Evolutionary conservation across 345 rosid genomes (phyloP), one percentile per base, ranked within the genome.

Genomic region (Erucastrum elatum): DNA sequence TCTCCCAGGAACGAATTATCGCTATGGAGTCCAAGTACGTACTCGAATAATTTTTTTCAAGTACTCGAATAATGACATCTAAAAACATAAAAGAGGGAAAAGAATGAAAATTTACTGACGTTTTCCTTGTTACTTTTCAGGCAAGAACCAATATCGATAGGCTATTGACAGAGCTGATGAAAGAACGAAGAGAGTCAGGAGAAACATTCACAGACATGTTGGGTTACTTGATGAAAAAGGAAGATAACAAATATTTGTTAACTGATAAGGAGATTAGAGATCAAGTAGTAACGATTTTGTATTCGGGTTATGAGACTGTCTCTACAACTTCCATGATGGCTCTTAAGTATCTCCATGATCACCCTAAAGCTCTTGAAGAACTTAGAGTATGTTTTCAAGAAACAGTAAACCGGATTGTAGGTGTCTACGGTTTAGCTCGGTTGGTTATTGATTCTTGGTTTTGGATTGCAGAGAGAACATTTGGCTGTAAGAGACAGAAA

Each of bases 291-390:
- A 88, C 98, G n/a, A 84, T 94, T 17, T 67, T 88, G 77, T 87
- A 90, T 75, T 92, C 98, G 1, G 96, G 97, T 56, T 90, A 86
- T 53, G 98, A 94, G 77, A 94, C 94, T 29, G 92, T 92, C 27
- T 94, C 97, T 8, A 92, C 96, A 27, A 91, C 97, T 7, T 84
- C 96, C 0, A 94, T 92, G 97, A 94, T 91, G 98, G 93, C 93
- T 29, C 81, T 94, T 70, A 94, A 91, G 87, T 94, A 91, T 70
- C 87, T 90, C 25, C 96, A 91, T 72, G 94, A 91, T 82, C 89
- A 90, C 69, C 97, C 92, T 1, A 68, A 37, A 60, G 93, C 85
- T 78, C 97, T 91, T 70, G 80, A 87, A 71, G 89, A 88, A 85
- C 71, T 91, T 8, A 86, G 92, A 77, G 97, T 92, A 78, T 79